Evolutionary conservation across 371 early-diverging fungal genomes (phyloP).

Genomic region (Mucor circinelloides): DNA sequence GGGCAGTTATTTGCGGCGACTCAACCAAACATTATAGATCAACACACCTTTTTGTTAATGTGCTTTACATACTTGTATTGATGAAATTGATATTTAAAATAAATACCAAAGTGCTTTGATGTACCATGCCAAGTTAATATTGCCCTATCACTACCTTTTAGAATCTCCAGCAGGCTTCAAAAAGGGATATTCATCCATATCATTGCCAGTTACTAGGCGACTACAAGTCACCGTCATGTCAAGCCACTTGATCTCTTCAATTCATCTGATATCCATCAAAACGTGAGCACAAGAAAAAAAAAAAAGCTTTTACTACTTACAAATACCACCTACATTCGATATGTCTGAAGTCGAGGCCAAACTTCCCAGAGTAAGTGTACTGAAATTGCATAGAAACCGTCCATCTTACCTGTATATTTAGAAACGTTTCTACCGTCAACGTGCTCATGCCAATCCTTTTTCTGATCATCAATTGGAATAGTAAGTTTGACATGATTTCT

Average conservation of each 20-base stretch:
- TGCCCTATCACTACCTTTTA: not conserved
- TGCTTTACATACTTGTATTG: not conserved
- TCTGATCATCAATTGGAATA: constrained; percentile 94
- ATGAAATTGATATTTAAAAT: not conserved
- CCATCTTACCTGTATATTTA: constrained; percentile 29
- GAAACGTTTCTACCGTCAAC: constrained; percentile 92
- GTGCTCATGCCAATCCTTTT: constrained; percentile 99
- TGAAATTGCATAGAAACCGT: not conserved
- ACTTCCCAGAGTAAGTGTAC: constrained; percentile 34
- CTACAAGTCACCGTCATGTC: not conserved
- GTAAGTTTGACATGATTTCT: constrained; percentile 42
- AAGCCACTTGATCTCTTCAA: not conserved
- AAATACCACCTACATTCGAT: not conserved
- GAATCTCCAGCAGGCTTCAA: not conserved
- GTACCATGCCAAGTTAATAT: not conserved
- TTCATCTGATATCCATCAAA: not conserved
- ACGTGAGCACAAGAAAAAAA: not conserved
- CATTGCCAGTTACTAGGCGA: not conserved
- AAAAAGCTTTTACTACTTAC: not conserved
- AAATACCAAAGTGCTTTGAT: not conserved
- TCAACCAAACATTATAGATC: not conserved
- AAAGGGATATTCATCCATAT: not conserved
- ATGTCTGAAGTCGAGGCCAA: constrained; percentile 43
- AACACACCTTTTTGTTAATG: not conserved
- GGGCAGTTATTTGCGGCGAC: not conserved